Evolutionary conservation across 805 yeast genomes (phyloP).

Genomic region (Starmerella stellata): DNA sequence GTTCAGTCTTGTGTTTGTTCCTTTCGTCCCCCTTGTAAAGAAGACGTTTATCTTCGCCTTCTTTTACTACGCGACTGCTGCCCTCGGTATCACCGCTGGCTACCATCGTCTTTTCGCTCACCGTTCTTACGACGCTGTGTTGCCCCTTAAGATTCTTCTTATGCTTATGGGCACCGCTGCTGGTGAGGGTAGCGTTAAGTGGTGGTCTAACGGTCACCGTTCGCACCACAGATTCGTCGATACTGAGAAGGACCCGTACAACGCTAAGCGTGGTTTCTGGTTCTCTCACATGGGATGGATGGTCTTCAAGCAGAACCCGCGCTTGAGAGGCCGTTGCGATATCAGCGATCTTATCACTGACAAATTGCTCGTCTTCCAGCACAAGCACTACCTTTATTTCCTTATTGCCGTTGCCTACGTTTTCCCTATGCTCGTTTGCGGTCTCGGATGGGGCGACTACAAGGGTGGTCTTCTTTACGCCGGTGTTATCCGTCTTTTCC

Average conservation of each 20-base stretch:
- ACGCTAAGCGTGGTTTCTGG: conserved; percentile 57
- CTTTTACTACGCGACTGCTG: conserved; percentile 39
- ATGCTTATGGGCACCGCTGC: conserved; percentile 51
- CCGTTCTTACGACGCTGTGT: conserved; percentile 33
- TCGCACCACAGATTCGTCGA: conserved; percentile 84
- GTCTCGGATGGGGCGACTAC: conserved; percentile 54
- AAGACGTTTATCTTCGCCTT: conserved; percentile 39
- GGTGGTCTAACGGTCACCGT: conserved; percentile 72
- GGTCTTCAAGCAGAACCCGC: conserved; percentile 46
- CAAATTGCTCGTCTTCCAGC: conserved; percentile 46
- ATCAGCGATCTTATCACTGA: conserved; percentile 46
- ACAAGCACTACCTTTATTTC: conserved; percentile 44
- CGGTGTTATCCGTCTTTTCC: conserved; percentile 52
- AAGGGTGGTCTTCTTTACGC: conserved; percentile 62
- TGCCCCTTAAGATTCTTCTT: conserved; percentile 31
- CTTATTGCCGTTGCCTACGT: conserved; percentile 36
- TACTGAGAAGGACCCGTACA: conserved; percentile 76
- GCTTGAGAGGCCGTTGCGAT: conserved; percentile 46
- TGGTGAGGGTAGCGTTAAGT: conserved; percentile 56
- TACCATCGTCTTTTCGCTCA: conserved; percentile 68
- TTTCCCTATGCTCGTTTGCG: conserved; percentile 49
- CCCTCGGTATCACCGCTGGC: conserved; percentile 63
- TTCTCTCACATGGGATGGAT: conserved; percentile 87
- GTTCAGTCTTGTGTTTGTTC: conserved; percentile 29
- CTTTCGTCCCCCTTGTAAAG: conserved; percentile 28